Base-by-base conservation (phyloP, 2,329 filamentous ascomycete species). In the Botrytis fabae region DNA sequence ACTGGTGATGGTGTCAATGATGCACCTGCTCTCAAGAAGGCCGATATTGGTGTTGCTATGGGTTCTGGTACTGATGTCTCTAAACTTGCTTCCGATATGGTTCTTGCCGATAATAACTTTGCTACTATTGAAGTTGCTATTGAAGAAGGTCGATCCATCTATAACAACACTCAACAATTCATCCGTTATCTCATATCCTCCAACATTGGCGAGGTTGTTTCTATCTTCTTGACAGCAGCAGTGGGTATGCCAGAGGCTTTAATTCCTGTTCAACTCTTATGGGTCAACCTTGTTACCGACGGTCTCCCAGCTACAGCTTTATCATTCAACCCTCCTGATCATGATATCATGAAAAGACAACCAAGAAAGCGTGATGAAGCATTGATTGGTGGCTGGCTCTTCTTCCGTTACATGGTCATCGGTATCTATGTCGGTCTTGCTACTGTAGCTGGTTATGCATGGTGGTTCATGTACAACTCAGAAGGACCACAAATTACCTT, bases 141-240 rank as follows among this genome's bases (percentile, higher is more conserved):
- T 76, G 96, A 99, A 82, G 96, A 99, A 84, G 96, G 96, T 71
- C 92, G 96, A 75, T 95, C 95, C 76, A 99, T 99, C 84, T 99
- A 98, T 89, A 98, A 96, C 91, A 99, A 99, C 87, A 99, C 96
- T 9, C 96, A 99, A 82, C 96, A 99, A 82, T 99, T 99, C 84
- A 99, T 99, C 84, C 93, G 97, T 68, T 99, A 99, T 83, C 89
- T 99, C 75, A 99, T 99, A 82, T 98, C 95, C 14, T 98, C 95
- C 76, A 99, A 99, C 85, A 99, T 99, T 77, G 97, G 96, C 79
- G 96, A 99, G 83, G 96, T 99, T 51, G 96, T 99, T 51, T 98
- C 96, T 16, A 99, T 99, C 83, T 99, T 99, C 88, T 84, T 99
- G 79, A 99, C 96, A 20, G 96, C 96, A 40, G 96, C 96, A 22